These are phyloP conservation scores for Endothia cerciana DNA, from an alignment of 2,329 filamentous ascomycete genomes.

Conservation along the genomic window DNA sequence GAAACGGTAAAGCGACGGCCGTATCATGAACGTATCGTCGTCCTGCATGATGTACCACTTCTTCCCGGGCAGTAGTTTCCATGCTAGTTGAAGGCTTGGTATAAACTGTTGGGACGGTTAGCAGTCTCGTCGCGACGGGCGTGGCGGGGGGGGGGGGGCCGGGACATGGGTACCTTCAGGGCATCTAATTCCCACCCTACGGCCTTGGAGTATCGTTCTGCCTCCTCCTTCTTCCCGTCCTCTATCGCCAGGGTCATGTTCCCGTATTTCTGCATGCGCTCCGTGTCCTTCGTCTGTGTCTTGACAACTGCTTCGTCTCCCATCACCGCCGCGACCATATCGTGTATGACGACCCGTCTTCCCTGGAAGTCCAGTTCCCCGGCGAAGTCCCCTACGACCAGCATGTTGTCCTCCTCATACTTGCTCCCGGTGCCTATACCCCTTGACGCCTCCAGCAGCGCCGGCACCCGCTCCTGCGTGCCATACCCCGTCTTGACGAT, in stretches of 20 bases:
- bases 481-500: slow-evolving; percentile 62
- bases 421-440: slow-evolving; percentile 36
- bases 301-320: slow-evolving; percentile 35
- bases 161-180: slow-evolving; percentile 46
- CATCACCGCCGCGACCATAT: slow-evolving; percentile 43
- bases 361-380: slow-evolving; percentile 35
- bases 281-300: slow-evolving; percentile 38
- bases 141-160: not conserved
- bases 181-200: slow-evolving; percentile 56
- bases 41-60: slow-evolving; percentile 64
- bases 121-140: not conserved
- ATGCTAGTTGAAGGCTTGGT: slow-evolving; percentile 57
- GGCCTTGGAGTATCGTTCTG: slow-evolving; percentile 41
- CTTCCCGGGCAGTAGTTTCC: slow-evolving; percentile 54
- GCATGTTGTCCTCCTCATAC: slow-evolving; percentile 45
- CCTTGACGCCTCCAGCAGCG: slow-evolving; percentile 52
- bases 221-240: slow-evolving; percentile 43
- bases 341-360: slow-evolving; percentile 41
- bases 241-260: slow-evolving; percentile 44
- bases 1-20: slow-evolving; percentile 51
- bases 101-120: slow-evolving; percentile 49
- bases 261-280: slow-evolving; percentile 47
- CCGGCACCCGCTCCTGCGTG: slow-evolving; percentile 51
- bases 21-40: slow-evolving; percentile 60
- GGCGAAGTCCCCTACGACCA: slow-evolving; percentile 58